Conservation (phyloP, 768 basidiomycete genomes). For the Xerocomellus amylosporus region DNA sequence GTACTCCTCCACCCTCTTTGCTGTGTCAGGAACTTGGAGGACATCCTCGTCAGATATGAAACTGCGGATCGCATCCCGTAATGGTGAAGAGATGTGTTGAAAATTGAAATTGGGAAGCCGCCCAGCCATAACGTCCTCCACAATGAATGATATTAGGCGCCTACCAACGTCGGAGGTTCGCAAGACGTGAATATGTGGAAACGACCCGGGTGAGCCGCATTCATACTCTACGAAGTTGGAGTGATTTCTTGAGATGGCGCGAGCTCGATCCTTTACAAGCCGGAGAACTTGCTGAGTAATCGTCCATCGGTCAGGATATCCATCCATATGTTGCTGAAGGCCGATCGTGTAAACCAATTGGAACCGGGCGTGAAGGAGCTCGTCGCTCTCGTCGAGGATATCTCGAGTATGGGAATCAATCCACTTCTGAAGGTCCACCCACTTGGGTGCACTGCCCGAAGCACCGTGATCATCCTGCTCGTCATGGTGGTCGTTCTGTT, state of each 20-base stretch:
- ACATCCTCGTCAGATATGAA: slow-evolving; percentile 15
- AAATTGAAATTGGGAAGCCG: slow-evolving; percentile 11
- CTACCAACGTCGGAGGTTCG: neutral
- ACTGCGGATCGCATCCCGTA: neutral
- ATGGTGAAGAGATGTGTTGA: neutral
- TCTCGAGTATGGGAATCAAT: slow-evolving; percentile 13
- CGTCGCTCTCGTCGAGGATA: slow-evolving; percentile 24
- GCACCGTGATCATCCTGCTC: neutral
- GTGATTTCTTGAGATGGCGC: neutral
- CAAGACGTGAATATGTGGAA: slow-evolving; percentile 8
- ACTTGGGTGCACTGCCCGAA: neutral
- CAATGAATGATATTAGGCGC: neutral
- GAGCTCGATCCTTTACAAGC: slow-evolving; percentile 5
- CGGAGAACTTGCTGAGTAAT: slow-evolving; percentile 28
- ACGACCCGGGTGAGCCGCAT: neutral
- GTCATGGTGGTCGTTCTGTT: no score
- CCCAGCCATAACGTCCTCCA: slow-evolving; percentile 7
- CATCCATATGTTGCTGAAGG: slow-evolving; percentile 17
- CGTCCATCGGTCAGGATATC: slow-evolving; percentile 29
- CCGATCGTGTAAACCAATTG: slow-evolving; percentile 26
- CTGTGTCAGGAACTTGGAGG: neutral
- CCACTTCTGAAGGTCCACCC: slow-evolving; percentile 16
- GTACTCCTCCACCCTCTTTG: slow-evolving; percentile 1
- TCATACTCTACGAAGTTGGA: slow-evolving; percentile 3
- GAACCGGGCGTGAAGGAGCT: slow-evolving; percentile 22